Evolutionary conservation across 2,329 filamentous ascomycete genomes (phyloP).

Genomic region (Lecanicillium sp.): DNA sequence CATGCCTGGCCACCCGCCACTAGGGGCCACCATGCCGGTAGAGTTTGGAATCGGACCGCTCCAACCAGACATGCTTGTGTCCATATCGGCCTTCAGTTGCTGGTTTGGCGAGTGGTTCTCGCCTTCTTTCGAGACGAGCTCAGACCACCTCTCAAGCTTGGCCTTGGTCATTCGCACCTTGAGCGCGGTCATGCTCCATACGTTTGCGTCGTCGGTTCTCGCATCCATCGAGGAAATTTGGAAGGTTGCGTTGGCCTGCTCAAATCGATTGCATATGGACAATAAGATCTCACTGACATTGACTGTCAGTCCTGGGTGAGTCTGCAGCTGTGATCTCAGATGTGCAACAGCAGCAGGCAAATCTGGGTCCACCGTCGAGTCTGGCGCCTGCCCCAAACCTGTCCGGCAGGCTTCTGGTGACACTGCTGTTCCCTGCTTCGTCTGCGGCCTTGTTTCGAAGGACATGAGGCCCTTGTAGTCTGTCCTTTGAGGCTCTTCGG

Average conservation of each 20-base stretch:
- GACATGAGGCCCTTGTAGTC: slow-evolving; percentile 6
- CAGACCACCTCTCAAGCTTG: slow-evolving; percentile 42
- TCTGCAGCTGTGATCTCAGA: slow-evolving; percentile 35
- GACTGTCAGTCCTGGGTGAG: slow-evolving; percentile 39
- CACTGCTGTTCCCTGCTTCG: not conserved
- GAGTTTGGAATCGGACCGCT: slow-evolving; percentile 1
- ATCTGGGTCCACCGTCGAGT: slow-evolving; percentile 28
- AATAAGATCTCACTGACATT: slow-evolving; percentile 39
- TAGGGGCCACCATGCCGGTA: not conserved
- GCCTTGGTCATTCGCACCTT: slow-evolving; percentile 41
- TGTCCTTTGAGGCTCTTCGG: slow-evolving; percentile 1
- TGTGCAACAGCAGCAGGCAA: slow-evolving; percentile 35
- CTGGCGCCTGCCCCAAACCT: not conserved
- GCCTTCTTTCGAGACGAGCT: slow-evolving; percentile 35
- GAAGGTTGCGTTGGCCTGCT: slow-evolving; percentile 35
- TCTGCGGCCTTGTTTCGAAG: slow-evolving; percentile 11
- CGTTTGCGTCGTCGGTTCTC: slow-evolving; percentile 35
- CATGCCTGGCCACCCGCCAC: slow-evolving; percentile 11
- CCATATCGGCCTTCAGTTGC: slow-evolving; percentile 15
- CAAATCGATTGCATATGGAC: slow-evolving; percentile 35
- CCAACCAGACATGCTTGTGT: slow-evolving; percentile 17
- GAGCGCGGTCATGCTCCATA: slow-evolving; percentile 43
- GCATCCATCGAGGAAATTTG: slow-evolving; percentile 25
- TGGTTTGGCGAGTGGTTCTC: slow-evolving; percentile 20
- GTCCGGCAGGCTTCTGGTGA: slow-evolving; percentile 1